phyloP scores from a whole-genome alignment of 331 rosid genomes.

The Dryas integrifolia region DNA sequence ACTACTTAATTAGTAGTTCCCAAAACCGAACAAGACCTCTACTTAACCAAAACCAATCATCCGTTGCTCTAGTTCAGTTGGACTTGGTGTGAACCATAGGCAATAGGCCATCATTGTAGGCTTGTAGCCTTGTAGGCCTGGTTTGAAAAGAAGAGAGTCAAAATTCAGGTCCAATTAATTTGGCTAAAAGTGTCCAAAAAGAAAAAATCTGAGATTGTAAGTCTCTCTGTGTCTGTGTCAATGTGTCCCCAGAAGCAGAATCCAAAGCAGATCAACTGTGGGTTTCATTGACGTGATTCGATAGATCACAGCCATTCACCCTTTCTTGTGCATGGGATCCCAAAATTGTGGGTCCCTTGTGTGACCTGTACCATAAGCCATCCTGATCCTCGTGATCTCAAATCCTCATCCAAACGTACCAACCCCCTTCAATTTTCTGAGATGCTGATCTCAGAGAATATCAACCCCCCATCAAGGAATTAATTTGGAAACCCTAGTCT shows the following conservation, averaged over 20 bases:
- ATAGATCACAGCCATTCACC: neutral
- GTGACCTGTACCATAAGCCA: neutral
- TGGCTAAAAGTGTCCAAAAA: no score
- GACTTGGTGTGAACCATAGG: no score
- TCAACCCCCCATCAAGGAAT: neutral
- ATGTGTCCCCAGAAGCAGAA: neutral
- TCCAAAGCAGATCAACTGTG: slow-evolving; percentile 12
- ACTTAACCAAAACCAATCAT: no score
- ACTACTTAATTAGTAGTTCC: no score
- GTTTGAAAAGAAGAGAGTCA: no score
- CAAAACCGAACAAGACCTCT: no score
- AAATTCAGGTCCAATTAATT: no score
- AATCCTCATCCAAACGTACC: neutral
- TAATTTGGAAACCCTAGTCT: neutral
- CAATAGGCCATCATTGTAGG: no score
- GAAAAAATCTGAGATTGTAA: no score
- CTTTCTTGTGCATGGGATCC: slow-evolving; percentile 16
- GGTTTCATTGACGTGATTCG: slow-evolving; percentile 2
- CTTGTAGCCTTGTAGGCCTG: no score
- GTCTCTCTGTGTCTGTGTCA: no score
- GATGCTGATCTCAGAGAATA: slow-evolving; percentile 16
- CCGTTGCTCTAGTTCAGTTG: no score
- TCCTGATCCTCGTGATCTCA: slow-evolving; percentile 9
- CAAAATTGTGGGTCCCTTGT: slow-evolving; percentile 2
- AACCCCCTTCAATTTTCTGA: neutral